Evolutionary conservation across 805 yeast species (phyloP), one percentile per base, ranked within the genome.

Genomic region (Scheffersomyces ergatensis): DNA sequence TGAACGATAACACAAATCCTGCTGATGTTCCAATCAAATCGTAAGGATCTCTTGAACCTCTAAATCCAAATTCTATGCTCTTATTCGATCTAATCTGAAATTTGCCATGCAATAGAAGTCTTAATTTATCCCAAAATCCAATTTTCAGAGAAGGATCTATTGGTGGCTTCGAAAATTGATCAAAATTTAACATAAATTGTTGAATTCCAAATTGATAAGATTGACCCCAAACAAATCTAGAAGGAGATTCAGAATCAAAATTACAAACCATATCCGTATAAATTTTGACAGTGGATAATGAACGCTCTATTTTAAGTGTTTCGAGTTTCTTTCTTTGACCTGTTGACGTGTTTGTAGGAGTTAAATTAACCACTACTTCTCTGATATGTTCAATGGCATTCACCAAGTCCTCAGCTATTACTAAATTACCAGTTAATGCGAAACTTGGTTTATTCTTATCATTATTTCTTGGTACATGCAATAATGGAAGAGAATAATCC

Each of bases 61-160:
- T 85, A 52, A 84, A 67, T 2, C 79, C 72, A 5, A 84, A 73
- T 42, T 79, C 76, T 33, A 85, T 67, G 15, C 71, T 68, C 11
- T 80, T 54, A 1, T 74, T 65, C 17, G 76, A 60, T 2, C 62
- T 62, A 40, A 89, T 70, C 2, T 59, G 61, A 39, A 83, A 62
- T 15, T 78, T 74, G 0, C 96, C 95, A 64, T 90, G 97, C 50
- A 89, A 65, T 13, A 84, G 70, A 21, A 82, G 72, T 37, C 96
- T 67, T 20, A 89, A 62, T 57, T 89, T 92, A 61, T 90, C 98
- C 98, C 98, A 90, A 50, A 89, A 82, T 0, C 98, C 98, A 12
- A 89, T 64, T 50, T 84, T 85, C 3, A 79, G 76, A 2, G 96
- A 87, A 0, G 90, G 90, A 58, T 90, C 98, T 13, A 85, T 64